Evolutionary conservation across 306 rosid species (phyloP), one percentile per base, ranked within the genome.

Genomic region (Lithocarpus polystachyus): DNA sequence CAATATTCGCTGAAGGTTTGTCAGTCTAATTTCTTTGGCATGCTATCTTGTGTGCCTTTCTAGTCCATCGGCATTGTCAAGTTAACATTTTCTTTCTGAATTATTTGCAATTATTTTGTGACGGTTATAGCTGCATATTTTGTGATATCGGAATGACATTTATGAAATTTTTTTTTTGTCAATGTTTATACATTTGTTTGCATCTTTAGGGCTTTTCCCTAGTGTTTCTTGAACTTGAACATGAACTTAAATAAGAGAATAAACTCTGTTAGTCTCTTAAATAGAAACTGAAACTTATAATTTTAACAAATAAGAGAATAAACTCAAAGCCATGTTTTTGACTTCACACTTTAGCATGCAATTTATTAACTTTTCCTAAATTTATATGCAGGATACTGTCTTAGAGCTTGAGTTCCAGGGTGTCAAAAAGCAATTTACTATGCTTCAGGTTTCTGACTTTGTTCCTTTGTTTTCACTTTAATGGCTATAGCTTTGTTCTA

Each of bases 391-490:
- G 98, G 99, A 93, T 81, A 90, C 94, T 64, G 98, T 96, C 3
- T 86, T 96, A 84, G 99, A 96, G 87, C 97, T 96, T 69, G 99
- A 96, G 89, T 96, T 96, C 86, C 97, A 96, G 90, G 99, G 99
- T 77, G 97, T 91, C 72, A 91, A 83, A 76, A 96, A 91, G 92
- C 71, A 90, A 83, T 82, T 96, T 84, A 93, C 99, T 13, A 93
- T 96, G 99, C 99, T 96, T 82, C 99, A 96, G 97, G 97, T 96
- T 82, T 37, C 54, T 29, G 68, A n/a, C 72, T 71, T 43, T 48
- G 20, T 77, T 4, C 40, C 73, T 65, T 48, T 88, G 59, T 80
- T 68, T 85, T 40, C 70, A 33, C 60, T 71, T 74, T 81, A 37
- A 35, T 73, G 73, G 73, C 73, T 18, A 72, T 76, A 65, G 33